Evolutionary conservation across 2,329 filamentous ascomycete species (phyloP).

Genomic region (Exserohilum rostratum): DNA sequence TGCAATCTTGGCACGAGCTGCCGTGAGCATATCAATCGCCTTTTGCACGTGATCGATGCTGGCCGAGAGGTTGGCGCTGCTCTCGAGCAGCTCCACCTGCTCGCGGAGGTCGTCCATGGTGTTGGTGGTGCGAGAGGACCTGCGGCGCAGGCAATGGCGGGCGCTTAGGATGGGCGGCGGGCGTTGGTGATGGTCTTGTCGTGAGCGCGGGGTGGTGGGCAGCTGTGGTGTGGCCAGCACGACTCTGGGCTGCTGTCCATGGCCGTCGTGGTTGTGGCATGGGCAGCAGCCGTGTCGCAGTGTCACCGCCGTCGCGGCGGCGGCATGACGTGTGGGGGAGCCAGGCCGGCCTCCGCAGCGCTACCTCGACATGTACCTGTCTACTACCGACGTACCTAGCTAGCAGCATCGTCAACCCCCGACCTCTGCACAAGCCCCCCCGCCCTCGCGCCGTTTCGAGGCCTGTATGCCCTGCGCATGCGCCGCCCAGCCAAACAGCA

Average conservation of each 20-base stretch:
- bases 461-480: slow-evolving; percentile 8
- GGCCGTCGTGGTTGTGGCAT: slow-evolving; percentile 23
- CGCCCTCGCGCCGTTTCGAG: neutral
- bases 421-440: neutral
- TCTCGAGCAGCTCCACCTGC: slow-evolving; percentile 75
- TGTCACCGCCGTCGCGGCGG: slow-evolving; percentile 10
- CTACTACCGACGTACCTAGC: too few species aligned
- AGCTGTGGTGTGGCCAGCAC: slow-evolving; percentile 27
- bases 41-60: slow-evolving; percentile 81
- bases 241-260: slow-evolving; percentile 29
- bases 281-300: slow-evolving; percentile 13
- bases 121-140: slow-evolving; percentile 2
- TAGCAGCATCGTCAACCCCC: slow-evolving; percentile 3
- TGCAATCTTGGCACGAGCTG: slow-evolving; percentile 75
- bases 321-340: slow-evolving; percentile 33
- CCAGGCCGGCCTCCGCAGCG: slow-evolving; percentile 5
- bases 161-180: slow-evolving; percentile 13
- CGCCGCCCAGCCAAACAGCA: slow-evolving; percentile 1
- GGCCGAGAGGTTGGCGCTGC: slow-evolving; percentile 70
- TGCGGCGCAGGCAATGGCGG: neutral
- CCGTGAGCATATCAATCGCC: slow-evolving; percentile 77
- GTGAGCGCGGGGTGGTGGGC: neutral
- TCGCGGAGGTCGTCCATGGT: slow-evolving; percentile 71
- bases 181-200: neutral
- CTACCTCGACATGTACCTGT: too few species aligned